phyloP scores from a whole-genome alignment of 305 asterid species.

The Fraxinus velutina region DNA sequence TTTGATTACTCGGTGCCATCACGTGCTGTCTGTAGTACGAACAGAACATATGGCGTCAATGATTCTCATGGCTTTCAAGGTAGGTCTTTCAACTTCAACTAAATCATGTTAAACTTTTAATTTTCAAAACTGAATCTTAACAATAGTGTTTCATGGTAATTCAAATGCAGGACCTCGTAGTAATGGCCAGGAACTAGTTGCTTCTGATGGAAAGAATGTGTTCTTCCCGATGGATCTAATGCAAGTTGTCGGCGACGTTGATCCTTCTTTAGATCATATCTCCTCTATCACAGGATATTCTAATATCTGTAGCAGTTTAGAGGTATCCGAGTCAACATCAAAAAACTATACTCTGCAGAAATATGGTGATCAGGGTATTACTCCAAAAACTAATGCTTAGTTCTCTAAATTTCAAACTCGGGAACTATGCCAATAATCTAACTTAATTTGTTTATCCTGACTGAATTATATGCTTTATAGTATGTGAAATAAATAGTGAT shows the following conservation, averaged over 20 bases:
- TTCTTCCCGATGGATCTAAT: constrained; percentile 20
- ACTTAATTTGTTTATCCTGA: not conserved
- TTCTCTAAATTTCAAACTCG: not conserved
- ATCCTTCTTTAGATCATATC: constrained; percentile 14
- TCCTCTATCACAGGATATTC: constrained; percentile 40
- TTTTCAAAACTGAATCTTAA: not conserved
- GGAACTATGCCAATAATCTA: not conserved
- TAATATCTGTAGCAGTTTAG: constrained; percentile 24
- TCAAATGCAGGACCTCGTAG: constrained; percentile 31
- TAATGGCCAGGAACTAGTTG: constrained; percentile 16
- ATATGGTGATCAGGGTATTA: constrained; percentile 15
- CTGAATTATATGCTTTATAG: not conserved
- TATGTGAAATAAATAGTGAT: not conserved
- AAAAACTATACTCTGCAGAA: constrained; percentile 23
- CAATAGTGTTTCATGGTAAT: constrained; percentile 2
- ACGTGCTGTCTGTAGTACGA: constrained; percentile 15
- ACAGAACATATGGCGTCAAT: constrained; percentile 3
- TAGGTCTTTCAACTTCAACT: constrained; percentile 6
- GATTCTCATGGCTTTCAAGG: constrained; percentile 26
- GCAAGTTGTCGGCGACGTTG: not conserved
- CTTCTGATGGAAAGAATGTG: constrained; percentile 28
- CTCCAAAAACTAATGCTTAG: constrained; percentile 4
- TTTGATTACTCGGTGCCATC: constrained; percentile 23
- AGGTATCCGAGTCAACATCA: constrained; percentile 25
- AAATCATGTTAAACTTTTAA: not conserved